These are phyloP conservation scores for Penicillium sp. DNA, from an alignment of 2,329 filamentous ascomycete species.

Conservation along the genomic window DNA sequence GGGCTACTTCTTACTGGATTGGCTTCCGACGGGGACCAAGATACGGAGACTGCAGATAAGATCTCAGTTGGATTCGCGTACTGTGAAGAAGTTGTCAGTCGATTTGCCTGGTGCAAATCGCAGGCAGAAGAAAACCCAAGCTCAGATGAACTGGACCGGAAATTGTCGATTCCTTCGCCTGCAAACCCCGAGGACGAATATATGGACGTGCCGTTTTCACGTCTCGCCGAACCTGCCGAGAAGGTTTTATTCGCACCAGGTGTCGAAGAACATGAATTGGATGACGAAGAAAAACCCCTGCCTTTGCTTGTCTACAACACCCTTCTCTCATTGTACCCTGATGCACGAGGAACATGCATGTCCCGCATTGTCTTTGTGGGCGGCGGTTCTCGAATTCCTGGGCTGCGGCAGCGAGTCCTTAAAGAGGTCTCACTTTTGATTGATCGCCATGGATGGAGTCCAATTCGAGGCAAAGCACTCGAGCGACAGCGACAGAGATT, in stretches of 20 bases:
- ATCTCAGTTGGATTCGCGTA: slow-evolving; percentile 67
- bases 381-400: slow-evolving; percentile 74
- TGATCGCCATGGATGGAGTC: slow-evolving; percentile 71
- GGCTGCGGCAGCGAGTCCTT: slow-evolving; percentile 73
- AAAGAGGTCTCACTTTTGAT: slow-evolving; percentile 71
- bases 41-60: slow-evolving; percentile 35
- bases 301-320: slow-evolving; percentile 74
- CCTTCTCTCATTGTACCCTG: slow-evolving; percentile 73
- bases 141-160: slow-evolving; percentile 29
- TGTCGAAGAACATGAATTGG: slow-evolving; percentile 60
- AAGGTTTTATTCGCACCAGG: slow-evolving; percentile 66
- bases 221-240: slow-evolving; percentile 73
- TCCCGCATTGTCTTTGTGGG: slow-evolving; percentile 84
- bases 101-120: slow-evolving; percentile 73
- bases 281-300: slow-evolving; percentile 83
- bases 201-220: slow-evolving; percentile 65
- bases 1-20: slow-evolving; percentile 46
- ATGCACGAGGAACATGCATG: slow-evolving; percentile 83
- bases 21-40: slow-evolving; percentile 26
- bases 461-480: slow-evolving; percentile 68
- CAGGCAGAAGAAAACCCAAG: slow-evolving; percentile 8
- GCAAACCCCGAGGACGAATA: slow-evolving; percentile 43
- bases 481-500: slow-evolving; percentile 51
- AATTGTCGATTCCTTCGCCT: slow-evolving; percentile 48
- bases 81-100: slow-evolving; percentile 74